phyloP scores from a whole-genome alignment of 1,139 yeast species.

The Yamadazyma sp. region DNA sequence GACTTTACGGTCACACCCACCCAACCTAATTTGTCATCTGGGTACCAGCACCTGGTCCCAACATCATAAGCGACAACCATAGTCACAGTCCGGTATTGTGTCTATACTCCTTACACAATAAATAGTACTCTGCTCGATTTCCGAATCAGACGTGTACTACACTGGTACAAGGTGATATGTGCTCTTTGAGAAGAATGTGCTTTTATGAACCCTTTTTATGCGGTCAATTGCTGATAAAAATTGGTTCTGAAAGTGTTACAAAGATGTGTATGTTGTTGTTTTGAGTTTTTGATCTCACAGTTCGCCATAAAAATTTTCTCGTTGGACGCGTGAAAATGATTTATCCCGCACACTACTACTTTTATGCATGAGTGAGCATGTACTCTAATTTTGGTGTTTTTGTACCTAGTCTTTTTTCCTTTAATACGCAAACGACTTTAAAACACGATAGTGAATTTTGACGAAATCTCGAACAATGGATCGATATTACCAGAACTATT shows the following conservation, averaged over 20 bases:
- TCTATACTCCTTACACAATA: slow-evolving; percentile 1
- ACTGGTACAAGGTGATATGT: not conserved
- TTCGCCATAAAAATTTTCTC: slow-evolving; percentile 6
- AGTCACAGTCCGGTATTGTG: slow-evolving; percentile 1
- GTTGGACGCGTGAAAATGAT: slow-evolving; percentile 4
- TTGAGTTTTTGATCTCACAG: slow-evolving; percentile 4
- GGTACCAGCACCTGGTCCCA: slow-evolving; percentile 90
- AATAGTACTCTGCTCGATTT: not conserved
- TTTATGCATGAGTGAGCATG: too few species aligned
- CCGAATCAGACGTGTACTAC: slow-evolving; percentile 1
- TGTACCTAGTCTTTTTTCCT: too few species aligned
- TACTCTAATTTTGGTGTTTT: too few species aligned
- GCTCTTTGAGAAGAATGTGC: too few species aligned
- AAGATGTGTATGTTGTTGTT: slow-evolving; percentile 5
- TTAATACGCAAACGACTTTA: too few species aligned
- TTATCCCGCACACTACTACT: not conserved
- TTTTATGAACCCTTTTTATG: not conserved
- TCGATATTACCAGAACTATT: too few species aligned
- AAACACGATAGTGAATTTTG: too few species aligned
- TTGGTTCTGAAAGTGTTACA: not conserved
- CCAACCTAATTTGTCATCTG: slow-evolving; percentile 88
- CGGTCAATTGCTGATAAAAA: slow-evolving; percentile 1
- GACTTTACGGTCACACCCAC: slow-evolving; percentile 78
- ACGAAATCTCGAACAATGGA: too few species aligned
- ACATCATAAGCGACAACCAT: slow-evolving; percentile 26